A percentile compares a stretch with the other conserved stretches of the same genome.
phyloP scores from a whole-genome alignment of 2,329 filamentous ascomycete species.

The Stagonosporopsis chrysanthemi region DNA sequence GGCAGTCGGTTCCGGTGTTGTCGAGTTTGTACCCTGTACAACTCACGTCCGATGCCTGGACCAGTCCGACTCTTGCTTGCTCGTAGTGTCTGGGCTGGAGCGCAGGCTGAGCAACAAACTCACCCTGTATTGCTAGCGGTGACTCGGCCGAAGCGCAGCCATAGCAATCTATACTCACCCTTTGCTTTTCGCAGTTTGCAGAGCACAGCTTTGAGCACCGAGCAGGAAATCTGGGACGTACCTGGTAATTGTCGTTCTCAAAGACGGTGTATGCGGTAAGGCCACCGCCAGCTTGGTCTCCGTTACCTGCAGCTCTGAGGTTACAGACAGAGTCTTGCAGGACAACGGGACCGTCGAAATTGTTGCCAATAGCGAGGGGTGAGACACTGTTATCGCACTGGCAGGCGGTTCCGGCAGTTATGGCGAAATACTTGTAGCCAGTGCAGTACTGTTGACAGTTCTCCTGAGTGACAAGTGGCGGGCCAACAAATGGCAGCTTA shows the following conservation, averaged over 20 bases:
- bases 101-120: slow-evolving; percentile 17
- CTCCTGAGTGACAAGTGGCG: background rate
- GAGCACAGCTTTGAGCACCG: slow-evolving; percentile 23
- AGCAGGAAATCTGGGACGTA: slow-evolving; percentile 14
- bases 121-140: slow-evolving; percentile 7
- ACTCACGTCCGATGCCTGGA: background rate
- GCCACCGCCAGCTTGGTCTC: background rate
- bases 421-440: slow-evolving; percentile 9
- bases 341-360: too few species aligned
- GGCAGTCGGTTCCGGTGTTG: background rate
- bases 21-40: background rate
- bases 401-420: background rate
- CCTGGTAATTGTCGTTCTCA: slow-evolving; percentile 1
- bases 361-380: background rate
- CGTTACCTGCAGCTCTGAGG: background rate
- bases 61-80: slow-evolving; percentile 8
- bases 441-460: background rate
- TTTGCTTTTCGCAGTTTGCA: slow-evolving; percentile 3
- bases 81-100: slow-evolving; percentile 10
- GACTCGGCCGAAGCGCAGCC: slow-evolving; percentile 10
- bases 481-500: background rate
- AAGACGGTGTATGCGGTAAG: background rate
- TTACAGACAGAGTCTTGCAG: background rate
- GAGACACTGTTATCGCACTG: slow-evolving; percentile 4
- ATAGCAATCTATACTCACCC: slow-evolving; percentile 4